Evolutionary conservation across 768 basidiomycete species (phyloP), one percentile per base, ranked within the genome.

Genomic region (Pseudohyphozyma bogoriensis): DNA sequence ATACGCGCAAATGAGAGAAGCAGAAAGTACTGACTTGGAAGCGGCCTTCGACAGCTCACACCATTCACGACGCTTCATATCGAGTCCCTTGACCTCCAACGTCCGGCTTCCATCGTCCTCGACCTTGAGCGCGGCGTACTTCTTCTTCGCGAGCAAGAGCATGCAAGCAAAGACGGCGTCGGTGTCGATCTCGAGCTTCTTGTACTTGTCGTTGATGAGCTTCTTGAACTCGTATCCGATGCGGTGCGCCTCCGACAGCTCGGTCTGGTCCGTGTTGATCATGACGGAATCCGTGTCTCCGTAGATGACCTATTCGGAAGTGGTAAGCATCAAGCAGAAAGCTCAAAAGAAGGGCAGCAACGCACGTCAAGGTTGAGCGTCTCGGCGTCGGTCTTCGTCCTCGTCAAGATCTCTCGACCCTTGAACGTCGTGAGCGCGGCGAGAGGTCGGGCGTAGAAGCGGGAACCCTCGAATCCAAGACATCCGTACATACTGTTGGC

Each of bases 401-500:
- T 85, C 1, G 87, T 97, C 71, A 99, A 73, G 70, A 97, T 97
- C 75, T 97, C 91, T 73, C 95, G 85, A 69, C 95, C 95, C 74
- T 93, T 97, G 81, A 83, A 91, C 0, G 95, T 99, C 26, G 92
- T 97, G 51, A 99, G 80, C 46, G 95, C 90, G 20, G 95, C 95
- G n/a, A 99, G 82, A 0, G 92, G 90, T 45, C 89, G 82, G 26
- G 95, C 95, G 66, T 91, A 96, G 78, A 97, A 97, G 52, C 95
- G 79, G 13, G 95, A 96, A 68, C 90, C 87, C 71, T 92, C 90
- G 72, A 96, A 97, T 51, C 95, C 95, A 26, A 99, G 84, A 78
- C 95, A 99, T 22, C 95, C 95, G 74, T 99, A 99, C 95, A 97
- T 99, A 79, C 89, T 92, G 77, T 99, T 97, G 51, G 95, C 95